These are phyloP conservation scores for Colletotrichum tropicicola DNA, from an alignment of 2,329 filamentous ascomycete species.

Conservation along the genomic window DNA sequence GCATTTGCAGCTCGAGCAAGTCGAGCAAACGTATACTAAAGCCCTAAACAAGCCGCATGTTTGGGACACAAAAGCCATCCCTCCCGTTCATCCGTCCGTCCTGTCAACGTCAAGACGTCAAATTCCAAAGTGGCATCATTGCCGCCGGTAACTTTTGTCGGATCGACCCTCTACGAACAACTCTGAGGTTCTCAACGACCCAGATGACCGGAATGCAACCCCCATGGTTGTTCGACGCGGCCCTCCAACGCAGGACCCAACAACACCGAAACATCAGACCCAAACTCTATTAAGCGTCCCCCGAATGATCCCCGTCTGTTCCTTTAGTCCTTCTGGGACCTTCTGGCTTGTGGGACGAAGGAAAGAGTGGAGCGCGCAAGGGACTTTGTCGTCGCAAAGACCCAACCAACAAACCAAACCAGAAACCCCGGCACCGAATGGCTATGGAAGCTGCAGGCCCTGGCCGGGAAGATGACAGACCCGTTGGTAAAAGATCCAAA, in stretches of 20 bases:
- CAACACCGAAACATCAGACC: slow-evolving; percentile 15
- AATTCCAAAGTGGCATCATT: not conserved
- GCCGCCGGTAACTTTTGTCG: not conserved
- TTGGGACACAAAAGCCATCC: not conserved
- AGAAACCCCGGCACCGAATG: not conserved
- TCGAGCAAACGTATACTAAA: not conserved
- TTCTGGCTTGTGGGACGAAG: not conserved
- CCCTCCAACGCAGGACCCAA: not conserved
- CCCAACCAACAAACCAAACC: not conserved
- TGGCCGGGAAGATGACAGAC: not conserved
- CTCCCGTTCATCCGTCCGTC: not conserved
- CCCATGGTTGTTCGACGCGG: not conserved
- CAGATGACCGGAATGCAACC: not conserved
- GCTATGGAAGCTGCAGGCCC: not conserved
- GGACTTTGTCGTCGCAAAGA: not conserved
- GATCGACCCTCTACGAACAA: not conserved
- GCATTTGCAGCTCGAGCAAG: too few relatives aligned
- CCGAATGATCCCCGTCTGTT: not conserved
- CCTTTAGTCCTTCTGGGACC: not conserved
- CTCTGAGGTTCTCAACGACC: not conserved
- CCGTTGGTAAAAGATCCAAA: not conserved
- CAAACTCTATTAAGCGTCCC: slow-evolving; percentile 7
- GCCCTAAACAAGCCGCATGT: not conserved
- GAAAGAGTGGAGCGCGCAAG: not conserved
- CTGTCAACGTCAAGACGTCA: not conserved